Evolutionary conservation across 2,329 filamentous ascomycete genomes (phyloP).

Genomic region (Cercospora berteroae): DNA sequence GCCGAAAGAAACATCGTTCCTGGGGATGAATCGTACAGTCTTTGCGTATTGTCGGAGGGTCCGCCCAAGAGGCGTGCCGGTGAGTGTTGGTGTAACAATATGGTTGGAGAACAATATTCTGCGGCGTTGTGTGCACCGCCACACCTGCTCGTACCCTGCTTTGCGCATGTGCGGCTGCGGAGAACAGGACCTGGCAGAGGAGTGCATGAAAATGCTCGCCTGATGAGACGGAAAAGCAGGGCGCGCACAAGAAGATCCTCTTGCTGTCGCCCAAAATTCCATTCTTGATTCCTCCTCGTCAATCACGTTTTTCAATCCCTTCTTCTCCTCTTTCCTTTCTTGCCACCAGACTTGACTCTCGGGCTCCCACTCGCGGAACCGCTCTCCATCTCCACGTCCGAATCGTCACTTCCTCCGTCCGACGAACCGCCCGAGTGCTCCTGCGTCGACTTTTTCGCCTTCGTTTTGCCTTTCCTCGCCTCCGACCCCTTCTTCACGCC

Average conservation of each 20-base stretch:
- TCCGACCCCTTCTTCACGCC: slow-evolving; percentile 85
- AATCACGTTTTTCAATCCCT: slow-evolving; percentile 3
- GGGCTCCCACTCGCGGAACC: slow-evolving; percentile 20
- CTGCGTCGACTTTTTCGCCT: slow-evolving; percentile 30
- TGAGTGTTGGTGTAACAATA: not conserved
- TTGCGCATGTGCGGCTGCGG: not conserved
- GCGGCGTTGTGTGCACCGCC: not conserved
- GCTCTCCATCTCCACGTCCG: slow-evolving; percentile 13
- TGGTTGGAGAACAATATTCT: not conserved
- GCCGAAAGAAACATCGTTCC: not conserved
- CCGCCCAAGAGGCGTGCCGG: not conserved
- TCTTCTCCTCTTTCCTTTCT: slow-evolving; percentile 29
- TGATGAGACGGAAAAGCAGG: not conserved
- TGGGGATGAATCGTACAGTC: not conserved
- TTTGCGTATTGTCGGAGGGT: not conserved
- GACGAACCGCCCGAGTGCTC: slow-evolving; percentile 18
- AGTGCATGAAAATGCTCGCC: not conserved
- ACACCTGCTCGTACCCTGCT: not conserved
- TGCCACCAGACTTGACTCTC: slow-evolving; percentile 22
- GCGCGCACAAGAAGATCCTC: not conserved
- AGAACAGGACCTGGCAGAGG: not conserved
- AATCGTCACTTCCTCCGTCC: slow-evolving; percentile 20
- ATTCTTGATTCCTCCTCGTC: not conserved
- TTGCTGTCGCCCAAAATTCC: not conserved
- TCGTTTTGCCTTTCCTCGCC: slow-evolving; percentile 40